Base-by-base conservation (phyloP, 2,329 filamentous ascomycete genomes). In the Pleomassaria siparia region DNA sequence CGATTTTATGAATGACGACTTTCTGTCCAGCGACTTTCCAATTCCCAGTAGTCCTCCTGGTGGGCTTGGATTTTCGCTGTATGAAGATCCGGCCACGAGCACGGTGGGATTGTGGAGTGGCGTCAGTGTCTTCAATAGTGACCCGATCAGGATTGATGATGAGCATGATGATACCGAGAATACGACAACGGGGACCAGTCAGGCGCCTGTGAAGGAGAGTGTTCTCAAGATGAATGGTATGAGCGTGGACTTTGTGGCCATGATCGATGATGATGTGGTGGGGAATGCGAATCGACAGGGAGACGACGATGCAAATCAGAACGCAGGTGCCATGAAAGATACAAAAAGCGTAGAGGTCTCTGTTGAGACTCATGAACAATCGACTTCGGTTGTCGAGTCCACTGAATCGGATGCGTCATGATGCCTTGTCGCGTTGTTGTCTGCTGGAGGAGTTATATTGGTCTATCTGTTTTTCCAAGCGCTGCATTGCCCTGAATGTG, bases 241-340 rank as follows among this genome's bases (percentile, higher is more conserved):
- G 43, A 64, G 57, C 22, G 58, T 66, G 5, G 67, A 72, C 24
- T 65, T 72, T 43, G 59, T 63, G 12, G 63, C 61, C 12, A 69
- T 72, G 59, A 70, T 72, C n/a, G n/a, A n/a, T 37, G 66, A 70
- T 37, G 63, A 66, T 43, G 67, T 70, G 4, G 65, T 63, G n/a
- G 54, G 55, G 24, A 36, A 42, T 25, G 35, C 15, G 8, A 29
- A 26, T 36, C 26, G 22, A 21, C 15, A 42, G 18, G 9, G 11
- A 32, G 20, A 33, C 3, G 24, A 9, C 3, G 24, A 45, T 39
- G 29, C 9, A 10, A 36, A 20, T 12, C n/a, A 26, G 42, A 33
- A 43, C 13, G 30, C 18, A 7, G 24, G 12, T 24, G 35, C 32
- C 6, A 20, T 13, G 5, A 18, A 6, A 21, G 32, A 4, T 35